These are phyloP conservation scores for Solanum lycopersicoides DNA, from an alignment of 257 asterid genomes.

Conservation along the genomic window DNA sequence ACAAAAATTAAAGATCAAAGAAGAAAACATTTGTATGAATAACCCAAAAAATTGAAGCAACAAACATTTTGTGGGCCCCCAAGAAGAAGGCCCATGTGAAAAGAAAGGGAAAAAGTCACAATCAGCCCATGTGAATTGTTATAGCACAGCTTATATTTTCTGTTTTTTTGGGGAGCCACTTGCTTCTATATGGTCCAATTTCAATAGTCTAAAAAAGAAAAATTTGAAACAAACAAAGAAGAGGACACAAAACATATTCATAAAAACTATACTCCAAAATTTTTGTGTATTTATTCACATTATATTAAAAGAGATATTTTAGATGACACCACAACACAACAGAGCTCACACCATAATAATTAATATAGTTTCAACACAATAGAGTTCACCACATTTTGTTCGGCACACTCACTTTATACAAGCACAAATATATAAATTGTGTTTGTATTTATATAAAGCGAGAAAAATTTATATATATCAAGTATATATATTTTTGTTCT, in stretches of 20 bases:
- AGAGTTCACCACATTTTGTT: too few species aligned
- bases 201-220: not conserved
- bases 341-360: not conserved
- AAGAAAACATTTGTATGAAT: not conserved
- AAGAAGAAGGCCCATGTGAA: not conserved
- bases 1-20: not conserved
- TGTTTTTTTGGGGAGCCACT: not conserved
- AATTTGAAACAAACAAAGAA: not conserved
- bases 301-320: not conserved
- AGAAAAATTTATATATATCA: too few species aligned
- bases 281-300: not conserved
- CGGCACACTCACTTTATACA: rapidly evolving
- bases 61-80: not conserved
- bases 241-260: not conserved
- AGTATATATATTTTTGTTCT: rapidly evolving
- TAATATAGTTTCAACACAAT: not conserved
- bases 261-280: not conserved
- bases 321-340: not conserved
- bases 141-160: not conserved
- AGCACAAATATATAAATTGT: too few species aligned
- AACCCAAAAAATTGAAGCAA: not conserved
- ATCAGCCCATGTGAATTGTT: not conserved
- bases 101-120: not conserved
- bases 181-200: not conserved
- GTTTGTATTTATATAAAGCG: too few species aligned